These are phyloP conservation scores for Citrus mangshanensis DNA, from an alignment of 345 rosid genomes.

Conservation along the genomic window DNA sequence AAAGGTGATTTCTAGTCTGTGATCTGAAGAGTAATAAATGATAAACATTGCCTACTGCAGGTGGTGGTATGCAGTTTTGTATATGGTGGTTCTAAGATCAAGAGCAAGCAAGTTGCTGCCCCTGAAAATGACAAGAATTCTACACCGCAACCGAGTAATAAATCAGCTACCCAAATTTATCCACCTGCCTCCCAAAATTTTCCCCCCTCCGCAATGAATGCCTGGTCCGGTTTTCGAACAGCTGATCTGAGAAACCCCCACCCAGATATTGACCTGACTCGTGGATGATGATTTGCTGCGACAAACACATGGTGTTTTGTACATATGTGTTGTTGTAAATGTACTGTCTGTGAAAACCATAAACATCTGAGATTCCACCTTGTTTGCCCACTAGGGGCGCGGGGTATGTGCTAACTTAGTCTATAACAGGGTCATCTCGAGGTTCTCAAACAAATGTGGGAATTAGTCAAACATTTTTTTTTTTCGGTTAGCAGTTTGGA, in stretches of 20 bases:
- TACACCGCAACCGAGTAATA: constrained; percentile 28
- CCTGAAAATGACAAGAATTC: constrained; percentile 43
- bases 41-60: constrained; percentile 38
- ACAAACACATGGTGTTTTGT: constrained; percentile 61
- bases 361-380: constrained; percentile 14
- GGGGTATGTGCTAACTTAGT: constrained; percentile 41
- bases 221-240: constrained; percentile 65
- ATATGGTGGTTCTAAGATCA: constrained; percentile 57
- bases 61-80: constrained; percentile 92
- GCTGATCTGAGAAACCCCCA: constrained; percentile 71
- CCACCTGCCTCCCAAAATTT: constrained; percentile 44
- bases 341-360: constrained; percentile 25
- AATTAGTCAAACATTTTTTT: neutral
- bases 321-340: constrained; percentile 68
- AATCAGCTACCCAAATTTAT: constrained; percentile 30
- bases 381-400: constrained; percentile 14
- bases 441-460: constrained; percentile 12
- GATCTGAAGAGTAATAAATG: constrained; percentile 6
- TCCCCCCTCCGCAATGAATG: constrained; percentile 42
- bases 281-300: constrained; percentile 66
- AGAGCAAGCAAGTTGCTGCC: constrained; percentile 48
- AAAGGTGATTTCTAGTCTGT: neutral
- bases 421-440: constrained; percentile 23
- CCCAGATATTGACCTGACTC: constrained; percentile 83
- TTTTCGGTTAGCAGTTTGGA: constrained; percentile 12